Evolutionary conservation across 305 asterid species (phyloP), one percentile per base, ranked within the genome.

Genomic region (Ilex paraguariensis): DNA sequence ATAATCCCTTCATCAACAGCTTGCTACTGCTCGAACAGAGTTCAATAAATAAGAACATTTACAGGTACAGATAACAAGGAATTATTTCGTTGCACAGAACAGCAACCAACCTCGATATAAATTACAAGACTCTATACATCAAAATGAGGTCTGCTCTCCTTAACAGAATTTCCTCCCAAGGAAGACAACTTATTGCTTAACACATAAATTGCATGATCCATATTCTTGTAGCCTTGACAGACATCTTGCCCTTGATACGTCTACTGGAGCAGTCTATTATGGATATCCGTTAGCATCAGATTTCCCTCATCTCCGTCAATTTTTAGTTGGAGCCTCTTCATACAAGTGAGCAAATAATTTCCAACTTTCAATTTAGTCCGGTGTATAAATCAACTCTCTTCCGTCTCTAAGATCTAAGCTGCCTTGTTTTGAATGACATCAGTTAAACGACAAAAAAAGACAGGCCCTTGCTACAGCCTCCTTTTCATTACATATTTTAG

Each of bases 391-490:
- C 60, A 63, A 67, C 31, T 46, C 77, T 82, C 94, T 66, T 83
- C 88, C 46, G 80, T 78, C 60, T 83, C 91, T 62, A 81, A 84
- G 74, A 82, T 65, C 28, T 84, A 72, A 56, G 50, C 17, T 46
- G 87, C 66, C 63, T 82, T 65, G 56, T 72, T 75, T 66, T 74
- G 81, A 36, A 70, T 80, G 40, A 56, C 60, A 73, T 87, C 87
- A 40, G 90, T 81, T 59, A 85, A 61, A 66, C 82, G 76, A 69
- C n/a, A 87, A 87, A 60, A 78, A 88, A 52, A 79, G 62, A 61
- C 60, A 68, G 21, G 87, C 87, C 57, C 90, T 95, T 32, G 81
- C 83, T 62, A 80, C 64, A 59, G 87, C 95, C 64, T 90, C 94
- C 11, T 69, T 71, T 74, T 51, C 64, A 8, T 79, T 76, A 63